These are phyloP conservation scores for Raddia guianensis DNA, from an alignment of 176 grass and related monocot species.

Conservation along the genomic window DNA sequence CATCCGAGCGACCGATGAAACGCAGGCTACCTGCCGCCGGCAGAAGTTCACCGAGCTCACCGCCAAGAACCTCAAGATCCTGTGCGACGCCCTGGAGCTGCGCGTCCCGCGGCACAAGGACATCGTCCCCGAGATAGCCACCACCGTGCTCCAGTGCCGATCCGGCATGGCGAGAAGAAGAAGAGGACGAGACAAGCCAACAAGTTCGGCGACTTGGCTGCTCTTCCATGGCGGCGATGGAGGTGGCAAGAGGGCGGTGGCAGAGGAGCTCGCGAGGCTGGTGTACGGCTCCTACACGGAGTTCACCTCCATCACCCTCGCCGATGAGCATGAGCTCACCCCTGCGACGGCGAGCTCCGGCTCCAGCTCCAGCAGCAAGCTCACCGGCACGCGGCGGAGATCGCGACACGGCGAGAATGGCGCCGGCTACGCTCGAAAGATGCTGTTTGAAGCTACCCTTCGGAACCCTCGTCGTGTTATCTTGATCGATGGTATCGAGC, in stretches of 20 bases:
- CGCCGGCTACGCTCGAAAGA: background rate
- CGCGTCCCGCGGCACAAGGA: conserved; percentile 49
- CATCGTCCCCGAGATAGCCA: conserved; percentile 53
- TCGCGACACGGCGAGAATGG: background rate
- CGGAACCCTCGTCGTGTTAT: conserved; percentile 66
- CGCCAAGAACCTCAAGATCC: conserved; percentile 68
- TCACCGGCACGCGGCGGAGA: conserved; percentile 32
- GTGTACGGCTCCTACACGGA: conserved; percentile 58
- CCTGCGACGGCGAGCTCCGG: background rate
- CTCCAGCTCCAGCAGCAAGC: conserved; percentile 19
- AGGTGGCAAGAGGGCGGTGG: conserved; percentile 52
- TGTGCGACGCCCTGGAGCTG: conserved; percentile 56
- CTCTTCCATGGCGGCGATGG: conserved; percentile 64
- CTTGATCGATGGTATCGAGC: conserved; percentile 50
- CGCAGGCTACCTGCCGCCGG: conserved; percentile 1
- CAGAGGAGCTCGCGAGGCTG: conserved; percentile 63
- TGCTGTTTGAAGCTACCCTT: conserved; percentile 43
- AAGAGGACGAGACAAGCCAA: conserved; percentile 28
- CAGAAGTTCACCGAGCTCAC: conserved; percentile 74
- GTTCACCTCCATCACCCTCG: conserved; percentile 46
- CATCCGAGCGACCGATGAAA: background rate
- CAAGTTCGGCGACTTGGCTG: conserved; percentile 52
- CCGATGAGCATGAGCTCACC: background rate
- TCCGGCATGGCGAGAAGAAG: conserved; percentile 50
- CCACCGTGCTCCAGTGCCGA: conserved; percentile 60